Evolutionary conservation across 805 yeast species (phyloP), one percentile per base, ranked within the genome.

Genomic region (Nadsonia fulvescens): DNA sequence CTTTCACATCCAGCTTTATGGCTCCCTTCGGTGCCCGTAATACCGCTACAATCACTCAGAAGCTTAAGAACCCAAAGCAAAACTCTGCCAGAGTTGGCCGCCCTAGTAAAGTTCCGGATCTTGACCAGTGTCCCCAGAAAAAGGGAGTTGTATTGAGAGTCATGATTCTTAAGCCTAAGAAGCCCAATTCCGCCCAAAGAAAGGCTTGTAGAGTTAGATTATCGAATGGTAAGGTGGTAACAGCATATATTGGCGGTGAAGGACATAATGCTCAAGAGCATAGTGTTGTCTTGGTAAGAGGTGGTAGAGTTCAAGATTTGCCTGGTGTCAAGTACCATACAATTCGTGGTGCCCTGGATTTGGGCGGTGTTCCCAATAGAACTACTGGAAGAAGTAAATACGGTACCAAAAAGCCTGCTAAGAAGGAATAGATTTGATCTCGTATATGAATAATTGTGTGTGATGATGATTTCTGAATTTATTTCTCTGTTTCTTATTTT

Each of bases 181-280:
- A 89, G 50, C 99, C 99, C 18, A 89, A 89, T 58, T 86, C 96
- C 22, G 95, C 99, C 11, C 86, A 83, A 55, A 68, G 99, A 56
- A 89, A 89, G 51, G 93, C 91, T 24, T 82, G 92, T 36, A 75
- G 96, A 58, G 96, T 89, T 12, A 67, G 93, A 53, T 61, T 89
- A 34, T 66, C 92, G 7, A 86, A 78, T 42, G 98, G 96, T 14
- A 74, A 72, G 37, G 71, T 78, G 25, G 66, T 89, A 10, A 72
- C 86, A 23, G 94, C 94, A 1, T 83, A 82, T 49, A 89, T 89
- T 31, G 94, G 95, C 9, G 99, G 99, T 29, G 95, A 89, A 47
- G 98, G 99, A 12, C 98, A 89, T 53, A 89, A 89, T 46, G 57
- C 92, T 12, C 96, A 89, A 57, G 99, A 89, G 51, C 99, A 89